Evolutionary conservation across 2,329 filamentous ascomycete species (phyloP), one percentile per base, ranked within the genome.

Genomic region (Penicillium sp.): DNA sequence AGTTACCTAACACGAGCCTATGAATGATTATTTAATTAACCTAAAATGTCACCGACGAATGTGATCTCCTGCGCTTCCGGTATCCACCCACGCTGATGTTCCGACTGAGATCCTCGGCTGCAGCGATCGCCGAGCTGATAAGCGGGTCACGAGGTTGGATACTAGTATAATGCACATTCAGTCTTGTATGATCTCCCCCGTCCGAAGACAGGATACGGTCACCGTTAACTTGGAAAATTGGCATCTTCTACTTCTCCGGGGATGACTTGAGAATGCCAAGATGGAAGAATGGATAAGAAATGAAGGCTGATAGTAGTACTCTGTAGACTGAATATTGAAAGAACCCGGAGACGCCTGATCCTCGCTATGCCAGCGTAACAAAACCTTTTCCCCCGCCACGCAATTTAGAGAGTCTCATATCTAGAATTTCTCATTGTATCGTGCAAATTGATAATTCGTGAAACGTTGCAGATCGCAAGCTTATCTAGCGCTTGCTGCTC

Each of bases 351-450:
- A 73, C 71, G 69, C 71, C 71, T 57, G 52, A 40, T 58, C 65
- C 66, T 66, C 69, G 71, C 68, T 69, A 72, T 72, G 69, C 63
- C 67, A 58, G 57, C 30, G 45, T 59, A 61, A 38, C 22, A 52
- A 60, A 37, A 25, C 55, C 54, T 35, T n/a, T 16, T 19, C 43
- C 14, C 49, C 37, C 4, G 52, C 51, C 48, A 57, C 46, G n/a
- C 37, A 42, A 42, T 67, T 59, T 60, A 61, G 58, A 59, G 55
- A 53, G 28, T 54, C 40, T 51, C 54, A 22, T 25, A 30, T 60
- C 60, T 63, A 54, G 65, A 60, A 52, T 37, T 52, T 37, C 60
- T 63, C 22, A 57, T 59, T n/a, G 38, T 51, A 43, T 62, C 55
- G 43, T 58, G 59, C 59, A 60, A 55, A 38, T 14, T 37, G 46